phyloP scores from a whole-genome alignment of 2,329 filamentous ascomycete genomes.

The Trichoderma sp. region DNA sequence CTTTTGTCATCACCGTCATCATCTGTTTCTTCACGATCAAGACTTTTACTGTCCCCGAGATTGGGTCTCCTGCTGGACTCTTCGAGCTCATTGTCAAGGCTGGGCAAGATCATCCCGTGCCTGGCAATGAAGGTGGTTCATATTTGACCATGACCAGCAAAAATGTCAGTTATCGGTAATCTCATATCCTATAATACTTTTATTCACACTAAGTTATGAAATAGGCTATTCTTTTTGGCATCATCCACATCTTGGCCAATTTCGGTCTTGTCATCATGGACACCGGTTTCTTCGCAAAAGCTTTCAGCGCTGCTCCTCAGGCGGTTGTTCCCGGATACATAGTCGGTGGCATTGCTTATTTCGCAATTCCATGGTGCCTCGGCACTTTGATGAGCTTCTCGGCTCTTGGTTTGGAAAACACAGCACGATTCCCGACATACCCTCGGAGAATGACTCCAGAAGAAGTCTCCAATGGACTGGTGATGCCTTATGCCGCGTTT shows the following conservation, averaged over 20 bases:
- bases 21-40: constrained; percentile 48
- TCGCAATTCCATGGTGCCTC: constrained; percentile 52
- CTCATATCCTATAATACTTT: too few species aligned
- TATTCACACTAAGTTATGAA: neutral
- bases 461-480: constrained; percentile 66
- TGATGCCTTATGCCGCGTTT: constrained; percentile 67
- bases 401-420: constrained; percentile 45
- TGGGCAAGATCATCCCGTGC: constrained; percentile 43
- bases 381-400: constrained; percentile 50
- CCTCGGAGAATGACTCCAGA: constrained; percentile 53
- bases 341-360: constrained; percentile 52
- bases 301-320: constrained; percentile 45
- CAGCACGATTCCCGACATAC: constrained; percentile 51
- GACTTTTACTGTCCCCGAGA: constrained; percentile 44
- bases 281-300: constrained; percentile 36
- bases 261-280: constrained; percentile 55
- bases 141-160: constrained; percentile 57
- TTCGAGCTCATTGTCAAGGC: constrained; percentile 50
- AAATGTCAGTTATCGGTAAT: constrained; percentile 34
- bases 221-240: constrained; percentile 48
- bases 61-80: constrained; percentile 46
- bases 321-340: constrained; percentile 52
- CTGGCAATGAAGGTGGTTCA: constrained; percentile 51
- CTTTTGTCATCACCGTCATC: constrained; percentile 52
- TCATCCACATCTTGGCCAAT: constrained; percentile 47